phyloP scores from a whole-genome alignment of 768 basidiomycete species.

The Boletus coccyginus region DNA sequence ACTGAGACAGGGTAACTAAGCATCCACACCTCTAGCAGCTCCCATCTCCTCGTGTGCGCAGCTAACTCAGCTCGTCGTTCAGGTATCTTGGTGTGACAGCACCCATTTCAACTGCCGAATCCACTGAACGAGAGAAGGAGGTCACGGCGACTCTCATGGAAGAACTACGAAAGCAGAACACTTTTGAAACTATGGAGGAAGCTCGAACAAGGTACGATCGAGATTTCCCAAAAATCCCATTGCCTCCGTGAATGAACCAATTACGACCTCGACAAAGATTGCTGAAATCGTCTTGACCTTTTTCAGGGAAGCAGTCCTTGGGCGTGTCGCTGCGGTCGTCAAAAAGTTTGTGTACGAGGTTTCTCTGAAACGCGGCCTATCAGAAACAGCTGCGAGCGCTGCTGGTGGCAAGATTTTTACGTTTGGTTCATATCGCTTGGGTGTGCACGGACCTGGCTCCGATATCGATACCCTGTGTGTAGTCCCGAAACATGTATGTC shows the following conservation, averaged over 20 bases:
- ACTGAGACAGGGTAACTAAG: slow-evolving; percentile 40
- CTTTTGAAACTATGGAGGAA: slow-evolving; percentile 89
- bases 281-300: slow-evolving; percentile 24
- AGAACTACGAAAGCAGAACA: slow-evolving; percentile 80
- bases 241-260: slow-evolving; percentile 1
- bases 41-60: not conserved
- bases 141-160: slow-evolving; percentile 85
- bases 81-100: slow-evolving; percentile 83
- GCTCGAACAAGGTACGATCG: slow-evolving; percentile 71
- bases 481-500: slow-evolving; percentile 92
- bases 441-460: slow-evolving; percentile 92
- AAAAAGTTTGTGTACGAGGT: slow-evolving; percentile 90
- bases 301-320: slow-evolving; percentile 87
- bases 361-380: slow-evolving; percentile 75
- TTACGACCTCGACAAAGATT: slow-evolving; percentile 2
- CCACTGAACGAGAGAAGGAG: slow-evolving; percentile 76
- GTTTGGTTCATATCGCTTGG: slow-evolving; percentile 96
- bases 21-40: slow-evolving; percentile 6
- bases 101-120: slow-evolving; percentile 77
- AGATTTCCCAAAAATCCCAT: slow-evolving; percentile 6
- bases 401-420: slow-evolving; percentile 99
- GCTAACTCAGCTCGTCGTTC: slow-evolving; percentile 15
- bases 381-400: slow-evolving; percentile 81
- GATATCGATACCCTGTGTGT: slow-evolving; percentile 99
- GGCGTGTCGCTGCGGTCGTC: slow-evolving; percentile 83